Conservation (phyloP, 495 filamentous ascomycete genomes). For the Chaetomium cochliodes region DNA sequence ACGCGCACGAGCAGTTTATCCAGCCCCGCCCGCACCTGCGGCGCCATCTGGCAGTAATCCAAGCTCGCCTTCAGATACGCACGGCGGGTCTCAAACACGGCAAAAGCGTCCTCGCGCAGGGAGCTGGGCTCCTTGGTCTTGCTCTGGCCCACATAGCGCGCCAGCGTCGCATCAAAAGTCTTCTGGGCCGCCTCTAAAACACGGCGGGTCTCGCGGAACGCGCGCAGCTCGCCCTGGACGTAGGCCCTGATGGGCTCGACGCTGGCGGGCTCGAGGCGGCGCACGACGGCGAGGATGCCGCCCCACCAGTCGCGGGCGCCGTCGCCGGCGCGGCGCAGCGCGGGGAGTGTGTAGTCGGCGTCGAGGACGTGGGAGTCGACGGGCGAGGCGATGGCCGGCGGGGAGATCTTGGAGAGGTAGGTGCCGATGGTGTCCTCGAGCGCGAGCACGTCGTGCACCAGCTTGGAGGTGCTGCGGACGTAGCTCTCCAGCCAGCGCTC, state of each 20-base stretch:
- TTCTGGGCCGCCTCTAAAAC: slow-evolving; percentile 77
- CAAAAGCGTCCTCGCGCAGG: slow-evolving; percentile 90
- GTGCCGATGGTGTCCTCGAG: slow-evolving; percentile 68
- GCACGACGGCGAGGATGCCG: slow-evolving; percentile 65
- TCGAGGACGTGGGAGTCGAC: slow-evolving; percentile 73
- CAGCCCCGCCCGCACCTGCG: slow-evolving; percentile 74
- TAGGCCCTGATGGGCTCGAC: slow-evolving; percentile 80
- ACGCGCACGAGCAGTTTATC: slow-evolving; percentile 83
- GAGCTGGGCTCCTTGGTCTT: slow-evolving; percentile 92
- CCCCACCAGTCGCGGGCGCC: slow-evolving; percentile 83
- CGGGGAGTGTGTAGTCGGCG: slow-evolving; percentile 89
- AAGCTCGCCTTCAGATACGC: slow-evolving; percentile 87
- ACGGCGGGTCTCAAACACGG: slow-evolving; percentile 90
- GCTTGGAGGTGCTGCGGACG: slow-evolving; percentile 70
- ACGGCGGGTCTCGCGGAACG: slow-evolving; percentile 68
- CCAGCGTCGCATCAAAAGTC: slow-evolving; percentile 72
- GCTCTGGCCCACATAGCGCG: slow-evolving; percentile 76
- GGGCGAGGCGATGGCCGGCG: slow-evolving; percentile 70
- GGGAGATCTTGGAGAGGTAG: slow-evolving; percentile 69
- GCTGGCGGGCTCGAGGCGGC: slow-evolving; percentile 70
- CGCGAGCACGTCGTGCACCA: slow-evolving; percentile 67
- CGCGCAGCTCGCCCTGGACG: slow-evolving; percentile 64
- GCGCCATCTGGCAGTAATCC: slow-evolving; percentile 86
- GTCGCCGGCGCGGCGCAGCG: slow-evolving; percentile 79
- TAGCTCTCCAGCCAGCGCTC: slow-evolving; percentile 94